Evolutionary conservation across 2,329 filamentous ascomycete species (phyloP), one percentile per base, ranked within the genome.

Genomic region (Lithohypha guttulata): DNA sequence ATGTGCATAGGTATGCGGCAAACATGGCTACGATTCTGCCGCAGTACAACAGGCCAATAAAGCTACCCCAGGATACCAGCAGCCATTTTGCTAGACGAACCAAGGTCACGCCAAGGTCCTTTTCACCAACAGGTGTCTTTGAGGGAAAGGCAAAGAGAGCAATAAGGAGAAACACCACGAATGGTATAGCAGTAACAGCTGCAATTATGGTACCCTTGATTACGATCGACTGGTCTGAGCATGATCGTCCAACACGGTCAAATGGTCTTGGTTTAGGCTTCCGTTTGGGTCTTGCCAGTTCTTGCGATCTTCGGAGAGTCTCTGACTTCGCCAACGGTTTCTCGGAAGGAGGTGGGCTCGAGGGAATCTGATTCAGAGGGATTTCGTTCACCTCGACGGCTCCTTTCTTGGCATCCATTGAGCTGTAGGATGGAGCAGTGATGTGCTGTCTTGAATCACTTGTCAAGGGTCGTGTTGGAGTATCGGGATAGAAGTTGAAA

Each of bases 71-170:
- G 13, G 13, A 4, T 5, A 6, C 14, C n/a, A 37, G 23, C 3
- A 37, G 34, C 25, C 34, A 37, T 27, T 29, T 29, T 6, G 34
- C 11, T n/a, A 37, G 23, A 14, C 23, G 17, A 17, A 37, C 20
- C 18, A 37, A 8, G 17, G 23, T 28, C 4, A 21, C 34, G 9
- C 20, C n/a, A 6, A 28, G 15, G 13, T 28, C 34, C 18, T 14
- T 6, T 14, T 22, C 17, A 17, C 34, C 34, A 13, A 37, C 14
- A 7, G 14, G 9, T 7, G 11, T 18, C 13, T 29, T 28, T 19
- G 22, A 9, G 18, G 31, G 31, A 7, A 34, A 13, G 15, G 25
- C 23, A 20, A 19, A 27, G 3, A 15, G 22, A 9, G 34, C 15
- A 6, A 37, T 17, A 9, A 37, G 25, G 9, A 37, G 9, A 18